phyloP scores from a whole-genome alignment of 805 yeast species.

The Lipomyces spencermartinsiae region DNA sequence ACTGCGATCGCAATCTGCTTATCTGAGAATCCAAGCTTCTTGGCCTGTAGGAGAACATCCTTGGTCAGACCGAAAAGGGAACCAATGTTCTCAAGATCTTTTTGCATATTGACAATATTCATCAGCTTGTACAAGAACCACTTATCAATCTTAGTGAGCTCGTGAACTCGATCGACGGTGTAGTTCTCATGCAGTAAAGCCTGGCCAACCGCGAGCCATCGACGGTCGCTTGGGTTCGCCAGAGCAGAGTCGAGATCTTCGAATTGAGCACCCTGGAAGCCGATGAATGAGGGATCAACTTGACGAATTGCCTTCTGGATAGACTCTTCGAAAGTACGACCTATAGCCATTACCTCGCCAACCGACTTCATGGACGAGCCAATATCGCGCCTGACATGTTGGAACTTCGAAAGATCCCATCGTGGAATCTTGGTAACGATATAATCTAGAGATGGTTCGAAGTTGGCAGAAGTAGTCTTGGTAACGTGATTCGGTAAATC shows the following conservation, averaged over 20 bases:
- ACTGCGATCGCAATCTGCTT: conserved; percentile 86
- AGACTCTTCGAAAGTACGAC: conserved; percentile 96
- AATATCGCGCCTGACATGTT: conserved; percentile 89
- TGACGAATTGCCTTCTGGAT: conserved; percentile 95
- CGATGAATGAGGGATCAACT: conserved; percentile 87
- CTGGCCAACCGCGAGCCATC: conserved; percentile 98
- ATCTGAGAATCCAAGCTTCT: conserved; percentile 94
- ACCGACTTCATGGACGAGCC: conserved; percentile 98
- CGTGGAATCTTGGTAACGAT: conserved; percentile 97
- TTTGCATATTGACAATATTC: conserved; percentile 91
- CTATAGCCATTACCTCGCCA: conserved; percentile 99
- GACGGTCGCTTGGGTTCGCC: conserved; percentile 89
- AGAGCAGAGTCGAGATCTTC: conserved; percentile 79
- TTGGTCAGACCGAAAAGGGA: conserved; percentile 64
- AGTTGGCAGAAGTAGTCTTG: conserved; percentile 92
- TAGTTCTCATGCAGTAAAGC: conserved; percentile 91
- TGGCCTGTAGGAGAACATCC: conserved; percentile 77
- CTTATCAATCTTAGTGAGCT: conserved; percentile 87
- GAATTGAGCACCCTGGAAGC: conserved; percentile 83
- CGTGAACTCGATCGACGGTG: conserved; percentile 90
- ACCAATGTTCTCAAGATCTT: conserved; percentile 71
- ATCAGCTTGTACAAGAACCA: conserved; percentile 94
- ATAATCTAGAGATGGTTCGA: conserved; percentile 96
- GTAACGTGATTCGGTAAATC: conserved; percentile 97
- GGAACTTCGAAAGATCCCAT: conserved; percentile 97